Conservation (phyloP, 1,284 basidiomycete genomes). For the Athelia psychrophila region DNA sequence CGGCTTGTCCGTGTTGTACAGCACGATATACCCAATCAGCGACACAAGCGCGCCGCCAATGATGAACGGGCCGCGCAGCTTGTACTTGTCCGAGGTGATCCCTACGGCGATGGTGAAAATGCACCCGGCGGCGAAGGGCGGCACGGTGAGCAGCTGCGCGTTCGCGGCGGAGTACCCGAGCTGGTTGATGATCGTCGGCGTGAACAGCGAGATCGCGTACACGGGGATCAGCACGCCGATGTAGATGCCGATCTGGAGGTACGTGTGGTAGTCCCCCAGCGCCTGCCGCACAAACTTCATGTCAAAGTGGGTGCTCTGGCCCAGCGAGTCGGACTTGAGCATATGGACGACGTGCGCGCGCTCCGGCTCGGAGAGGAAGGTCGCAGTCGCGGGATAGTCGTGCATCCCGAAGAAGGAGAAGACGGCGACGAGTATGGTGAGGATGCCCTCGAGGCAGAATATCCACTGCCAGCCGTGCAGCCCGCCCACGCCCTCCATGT, state of each 20-base stretch:
- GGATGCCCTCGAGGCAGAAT: slow-evolving; percentile 34
- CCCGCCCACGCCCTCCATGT: slow-evolving; percentile 37
- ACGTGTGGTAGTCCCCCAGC: slow-evolving; percentile 18
- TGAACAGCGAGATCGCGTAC: slow-evolving; percentile 30
- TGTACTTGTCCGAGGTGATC: slow-evolving; percentile 38
- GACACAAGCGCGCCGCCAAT: slow-evolving; percentile 34
- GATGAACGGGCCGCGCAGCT: slow-evolving; percentile 42
- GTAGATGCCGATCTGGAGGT: background rate
- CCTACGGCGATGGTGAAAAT: slow-evolving; percentile 33
- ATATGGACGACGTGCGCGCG: slow-evolving; percentile 29
- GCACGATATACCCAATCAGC: slow-evolving; percentile 43
- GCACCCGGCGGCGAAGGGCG: slow-evolving; percentile 43
- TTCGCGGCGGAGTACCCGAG: slow-evolving; percentile 42
- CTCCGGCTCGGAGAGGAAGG: slow-evolving; percentile 39
- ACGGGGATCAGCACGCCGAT: slow-evolving; percentile 17
- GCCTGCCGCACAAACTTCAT: slow-evolving; percentile 36
- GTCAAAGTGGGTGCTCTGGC: slow-evolving; percentile 30
- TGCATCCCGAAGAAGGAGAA: slow-evolving; percentile 34
- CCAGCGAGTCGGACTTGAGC: slow-evolving; percentile 37
- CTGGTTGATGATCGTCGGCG: slow-evolving; percentile 34
- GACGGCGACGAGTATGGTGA: slow-evolving; percentile 31
- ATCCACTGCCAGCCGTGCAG: slow-evolving; percentile 44
- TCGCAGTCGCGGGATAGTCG: slow-evolving; percentile 45
- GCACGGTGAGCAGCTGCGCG: slow-evolving; percentile 58
- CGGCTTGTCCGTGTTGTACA: slow-evolving; percentile 34